phyloP scores from a whole-genome alignment of 2,329 filamentous ascomycete genomes.

The Monosporascus sp. region DNA sequence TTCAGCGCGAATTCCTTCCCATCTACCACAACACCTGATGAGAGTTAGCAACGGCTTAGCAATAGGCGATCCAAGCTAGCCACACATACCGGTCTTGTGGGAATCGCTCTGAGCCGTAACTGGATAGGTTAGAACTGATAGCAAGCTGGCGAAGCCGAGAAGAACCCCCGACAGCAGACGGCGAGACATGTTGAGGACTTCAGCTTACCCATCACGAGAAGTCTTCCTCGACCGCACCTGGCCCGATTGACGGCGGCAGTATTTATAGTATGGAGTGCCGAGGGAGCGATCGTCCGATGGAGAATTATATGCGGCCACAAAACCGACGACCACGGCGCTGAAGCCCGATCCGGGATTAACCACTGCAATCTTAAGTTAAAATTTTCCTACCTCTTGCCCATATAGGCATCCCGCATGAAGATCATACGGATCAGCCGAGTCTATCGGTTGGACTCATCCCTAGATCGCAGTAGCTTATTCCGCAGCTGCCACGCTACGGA shows the following conservation, averaged over 20 bases:
- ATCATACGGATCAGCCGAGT: no score
- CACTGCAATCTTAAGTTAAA: no score
- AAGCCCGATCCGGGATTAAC: no score
- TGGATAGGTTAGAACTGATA: not conserved
- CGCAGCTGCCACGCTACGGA: no score
- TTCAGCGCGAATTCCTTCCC: conserved; percentile 53
- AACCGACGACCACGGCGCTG: no score
- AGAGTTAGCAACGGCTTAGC: no score
- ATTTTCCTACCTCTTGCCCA: no score
- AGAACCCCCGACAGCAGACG: not conserved
- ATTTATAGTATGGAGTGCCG: not conserved
- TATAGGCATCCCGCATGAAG: no score
- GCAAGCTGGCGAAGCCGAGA: not conserved
- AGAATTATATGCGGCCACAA: no score
- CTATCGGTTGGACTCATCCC: no score
- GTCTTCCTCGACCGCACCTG: not conserved
- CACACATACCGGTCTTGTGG: not conserved
- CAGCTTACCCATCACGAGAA: not conserved
- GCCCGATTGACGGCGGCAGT: not conserved
- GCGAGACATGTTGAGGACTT: not conserved
- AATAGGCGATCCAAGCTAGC: not conserved
- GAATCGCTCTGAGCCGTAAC: not conserved
- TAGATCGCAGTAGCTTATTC: no score
- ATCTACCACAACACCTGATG: conserved; percentile 46
- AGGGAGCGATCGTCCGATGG: no score